Conservation (phyloP, 1,139 yeast genomes). For the Meyerozyma sp. region DNA sequence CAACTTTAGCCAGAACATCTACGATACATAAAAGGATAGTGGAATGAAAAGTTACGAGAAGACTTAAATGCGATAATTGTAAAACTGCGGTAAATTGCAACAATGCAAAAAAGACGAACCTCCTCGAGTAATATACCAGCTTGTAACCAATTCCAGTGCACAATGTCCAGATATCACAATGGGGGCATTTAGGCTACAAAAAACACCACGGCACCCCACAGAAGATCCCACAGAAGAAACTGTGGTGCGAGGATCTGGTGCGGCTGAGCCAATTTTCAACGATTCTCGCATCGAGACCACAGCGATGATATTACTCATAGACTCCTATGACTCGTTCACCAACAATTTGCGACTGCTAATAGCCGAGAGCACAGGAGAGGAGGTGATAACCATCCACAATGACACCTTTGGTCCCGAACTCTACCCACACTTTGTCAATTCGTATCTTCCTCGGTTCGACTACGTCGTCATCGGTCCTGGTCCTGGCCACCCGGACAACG, state of each 20-base stretch:
- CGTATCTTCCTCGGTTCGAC: constrained; percentile 48
- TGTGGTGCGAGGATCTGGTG: background rate
- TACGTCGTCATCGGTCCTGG: constrained; percentile 94
- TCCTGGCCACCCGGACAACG: constrained; percentile 79
- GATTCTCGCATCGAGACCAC: background rate
- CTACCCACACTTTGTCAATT: constrained; percentile 31
- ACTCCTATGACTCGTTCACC: constrained; percentile 93
- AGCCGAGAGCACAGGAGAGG: constrained; percentile 46
- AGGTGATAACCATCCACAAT: constrained; percentile 69
- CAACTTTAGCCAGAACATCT: constrained; percentile 14
- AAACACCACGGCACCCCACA: no score
- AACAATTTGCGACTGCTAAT: constrained; percentile 69
- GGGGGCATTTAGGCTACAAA: no score
- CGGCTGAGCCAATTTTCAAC: background rate
- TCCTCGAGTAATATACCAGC: no score
- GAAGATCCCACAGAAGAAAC: no score
- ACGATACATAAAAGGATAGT: background rate
- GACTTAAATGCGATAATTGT: no score
- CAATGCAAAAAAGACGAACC: no score
- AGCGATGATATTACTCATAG: constrained; percentile 64
- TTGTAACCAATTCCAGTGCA: no score
- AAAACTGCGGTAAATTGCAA: no score
- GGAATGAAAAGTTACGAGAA: no score
- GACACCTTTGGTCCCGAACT: constrained; percentile 47
- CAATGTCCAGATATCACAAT: no score